Evolutionary conservation across 2,329 filamentous ascomycete genomes (phyloP).

Genomic region (Verticillium nubilum): DNA sequence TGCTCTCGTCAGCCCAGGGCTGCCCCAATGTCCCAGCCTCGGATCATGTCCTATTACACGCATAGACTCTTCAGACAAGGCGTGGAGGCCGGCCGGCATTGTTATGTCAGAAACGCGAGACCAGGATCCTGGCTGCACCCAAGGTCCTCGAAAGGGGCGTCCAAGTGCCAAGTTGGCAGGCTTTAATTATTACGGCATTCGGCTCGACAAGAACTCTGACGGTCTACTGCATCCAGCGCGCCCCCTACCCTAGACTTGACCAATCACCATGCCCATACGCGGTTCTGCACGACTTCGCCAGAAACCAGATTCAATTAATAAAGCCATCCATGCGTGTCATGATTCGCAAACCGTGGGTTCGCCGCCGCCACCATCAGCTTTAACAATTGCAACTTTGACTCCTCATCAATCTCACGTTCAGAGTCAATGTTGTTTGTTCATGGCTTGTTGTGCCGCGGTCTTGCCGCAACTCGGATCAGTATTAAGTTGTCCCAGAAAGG

Average conservation of each 20-base stretch:
- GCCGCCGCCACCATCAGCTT: neutral
- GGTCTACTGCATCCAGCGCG: neutral
- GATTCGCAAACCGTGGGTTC: neutral
- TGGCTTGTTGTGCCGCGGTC: neutral
- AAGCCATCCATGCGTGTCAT: conserved; percentile 1
- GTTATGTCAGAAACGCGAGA: conserved; percentile 3
- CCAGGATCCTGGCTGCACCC: neutral
- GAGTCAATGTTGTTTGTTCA: neutral
- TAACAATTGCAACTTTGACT: neutral
- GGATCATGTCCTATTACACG: neutral
- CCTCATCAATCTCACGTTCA: neutral
- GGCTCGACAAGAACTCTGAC: neutral
- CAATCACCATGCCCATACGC: conserved; percentile 1
- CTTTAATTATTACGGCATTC: neutral
- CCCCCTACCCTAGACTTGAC: neutral
- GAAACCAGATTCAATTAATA: neutral
- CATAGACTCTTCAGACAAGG: neutral
- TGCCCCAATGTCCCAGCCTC: neutral
- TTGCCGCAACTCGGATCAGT: neutral
- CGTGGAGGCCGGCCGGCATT: neutral
- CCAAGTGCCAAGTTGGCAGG: neutral
- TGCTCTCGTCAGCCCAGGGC: neutral
- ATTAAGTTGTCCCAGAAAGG: neutral
- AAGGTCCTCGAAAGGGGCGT: neutral
- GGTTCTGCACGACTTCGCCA: neutral